Evolutionary conservation across 2,329 filamentous ascomycete genomes (phyloP).

Genomic region (Myriosclerotinia scirpicola): DNA sequence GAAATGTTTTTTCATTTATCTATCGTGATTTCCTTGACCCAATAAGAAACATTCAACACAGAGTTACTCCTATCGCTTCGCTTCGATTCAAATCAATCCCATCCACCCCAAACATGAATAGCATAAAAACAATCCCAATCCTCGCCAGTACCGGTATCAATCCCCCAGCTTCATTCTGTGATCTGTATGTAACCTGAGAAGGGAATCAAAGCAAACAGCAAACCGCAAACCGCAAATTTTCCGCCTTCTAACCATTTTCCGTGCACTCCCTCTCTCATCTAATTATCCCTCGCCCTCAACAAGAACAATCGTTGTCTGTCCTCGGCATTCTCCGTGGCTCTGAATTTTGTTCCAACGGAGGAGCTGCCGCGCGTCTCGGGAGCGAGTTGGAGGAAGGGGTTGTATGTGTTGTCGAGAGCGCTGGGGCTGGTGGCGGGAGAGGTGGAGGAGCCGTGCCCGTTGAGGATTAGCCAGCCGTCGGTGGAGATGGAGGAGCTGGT

Average conservation of each 20-base stretch:
- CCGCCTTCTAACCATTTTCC: background rate
- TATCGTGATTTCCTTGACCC: too few species aligned
- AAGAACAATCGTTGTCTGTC: constrained; percentile 22
- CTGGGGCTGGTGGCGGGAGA: constrained; percentile 11
- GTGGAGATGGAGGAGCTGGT: constrained; percentile 6
- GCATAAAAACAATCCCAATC: background rate
- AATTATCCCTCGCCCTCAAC: constrained; percentile 21
- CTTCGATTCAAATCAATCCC: too few species aligned
- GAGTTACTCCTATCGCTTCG: too few species aligned
- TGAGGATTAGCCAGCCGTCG: constrained; percentile 21
- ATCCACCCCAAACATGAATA: too few species aligned
- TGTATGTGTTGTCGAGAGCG: background rate
- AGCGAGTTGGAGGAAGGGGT: constrained; percentile 21
- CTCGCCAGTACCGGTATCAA: background rate
- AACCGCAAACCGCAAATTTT: too few species aligned
- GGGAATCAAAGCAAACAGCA: background rate
- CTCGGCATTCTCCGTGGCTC: constrained; percentile 12
- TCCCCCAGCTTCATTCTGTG: too few species aligned
- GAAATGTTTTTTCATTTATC: too few species aligned
- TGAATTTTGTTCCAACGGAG: background rate
- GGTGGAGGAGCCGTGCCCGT: background rate
- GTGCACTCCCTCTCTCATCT: background rate
- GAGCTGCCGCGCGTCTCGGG: constrained; percentile 13
- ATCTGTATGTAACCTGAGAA: background rate
- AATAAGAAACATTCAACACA: too few species aligned